Conservation (phyloP, 75 land plant genomes). For the Isoetes taiwanensis region DNA sequence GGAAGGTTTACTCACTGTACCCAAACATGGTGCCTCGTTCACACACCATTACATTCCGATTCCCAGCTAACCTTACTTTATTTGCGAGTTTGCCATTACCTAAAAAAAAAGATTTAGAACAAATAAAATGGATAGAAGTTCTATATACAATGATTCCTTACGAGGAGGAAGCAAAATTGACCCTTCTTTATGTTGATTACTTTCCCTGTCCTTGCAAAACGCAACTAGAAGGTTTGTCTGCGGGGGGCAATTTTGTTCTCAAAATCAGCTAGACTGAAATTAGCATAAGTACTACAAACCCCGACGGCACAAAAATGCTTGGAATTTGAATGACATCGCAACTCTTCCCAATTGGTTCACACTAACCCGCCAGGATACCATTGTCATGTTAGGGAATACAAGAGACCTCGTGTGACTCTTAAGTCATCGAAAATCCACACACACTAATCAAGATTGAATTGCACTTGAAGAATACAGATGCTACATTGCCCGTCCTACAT, state of each 20-base stretch:
- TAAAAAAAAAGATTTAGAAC: too few species aligned
- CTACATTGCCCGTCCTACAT: too few species aligned
- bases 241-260: not conserved
- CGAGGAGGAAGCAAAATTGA: conserved; percentile 89
- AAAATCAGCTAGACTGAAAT: not conserved
- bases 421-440: too few species aligned
- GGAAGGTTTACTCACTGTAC: conserved; percentile 51
- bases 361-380: too few species aligned
- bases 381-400: too few species aligned
- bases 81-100: conserved; percentile 94
- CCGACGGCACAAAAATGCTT: conserved; percentile 93
- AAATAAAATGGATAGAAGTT: too few species aligned
- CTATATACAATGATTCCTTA: too few species aligned
- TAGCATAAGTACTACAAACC: too few species aligned
- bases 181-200: conserved; percentile 96
- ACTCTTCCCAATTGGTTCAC: conserved; percentile 78
- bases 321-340: conserved; percentile 98
- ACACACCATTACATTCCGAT: conserved; percentile 93
- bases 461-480: too few species aligned
- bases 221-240: conserved; percentile 94
- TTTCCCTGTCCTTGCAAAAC: conserved; percentile 93
- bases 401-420: too few species aligned
- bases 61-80: conserved; percentile 88
- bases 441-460: too few species aligned
- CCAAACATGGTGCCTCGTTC: conserved; percentile 99